phyloP scores from a whole-genome alignment of 768 basidiomycete genomes.

The Leccinum ochraceum region DNA sequence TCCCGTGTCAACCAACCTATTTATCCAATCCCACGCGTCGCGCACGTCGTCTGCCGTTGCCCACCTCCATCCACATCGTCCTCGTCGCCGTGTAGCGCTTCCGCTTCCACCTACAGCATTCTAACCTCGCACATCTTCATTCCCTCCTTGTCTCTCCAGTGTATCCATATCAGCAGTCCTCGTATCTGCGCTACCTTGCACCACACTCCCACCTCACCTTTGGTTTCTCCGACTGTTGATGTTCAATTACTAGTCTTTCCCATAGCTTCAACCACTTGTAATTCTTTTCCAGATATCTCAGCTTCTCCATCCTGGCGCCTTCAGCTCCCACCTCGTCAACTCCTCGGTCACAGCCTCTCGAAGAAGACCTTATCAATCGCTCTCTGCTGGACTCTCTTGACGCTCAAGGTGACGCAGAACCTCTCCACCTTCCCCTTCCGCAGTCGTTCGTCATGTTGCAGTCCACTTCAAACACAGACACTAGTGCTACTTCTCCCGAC shows the following conservation, averaged over 20 bases:
- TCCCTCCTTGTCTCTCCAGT: constrained; percentile 34
- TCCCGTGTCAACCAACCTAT: constrained; percentile 29
- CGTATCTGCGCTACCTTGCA: constrained; percentile 37
- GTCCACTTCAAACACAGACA: constrained; percentile 54
- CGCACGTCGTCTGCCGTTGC: constrained; percentile 41
- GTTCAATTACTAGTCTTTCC: constrained; percentile 36
- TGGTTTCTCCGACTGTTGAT: constrained; percentile 44
- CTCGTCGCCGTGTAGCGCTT: constrained; percentile 30
- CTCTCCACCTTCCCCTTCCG: constrained; percentile 36
- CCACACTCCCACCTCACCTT: constrained; percentile 31
- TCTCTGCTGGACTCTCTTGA: constrained; percentile 81
- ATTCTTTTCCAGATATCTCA: constrained; percentile 24
- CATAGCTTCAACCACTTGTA: constrained; percentile 33
- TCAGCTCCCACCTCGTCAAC: constrained; percentile 37
- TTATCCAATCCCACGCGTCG: constrained; percentile 48
- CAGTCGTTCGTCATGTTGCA: constrained; percentile 46
- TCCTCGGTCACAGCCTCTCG: constrained; percentile 38
- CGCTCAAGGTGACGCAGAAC: constrained; percentile 82
- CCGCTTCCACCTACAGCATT: constrained; percentile 30
- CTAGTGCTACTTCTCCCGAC: constrained; percentile 50
- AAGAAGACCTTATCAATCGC: constrained; percentile 84
- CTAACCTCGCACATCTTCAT: constrained; percentile 28
- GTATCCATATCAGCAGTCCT: constrained; percentile 45
- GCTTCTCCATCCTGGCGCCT: constrained; percentile 52
- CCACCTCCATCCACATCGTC: constrained; percentile 19